Conservation (phyloP, 2,329 filamentous ascomycete genomes). For the Calonectria naviculata region DNA sequence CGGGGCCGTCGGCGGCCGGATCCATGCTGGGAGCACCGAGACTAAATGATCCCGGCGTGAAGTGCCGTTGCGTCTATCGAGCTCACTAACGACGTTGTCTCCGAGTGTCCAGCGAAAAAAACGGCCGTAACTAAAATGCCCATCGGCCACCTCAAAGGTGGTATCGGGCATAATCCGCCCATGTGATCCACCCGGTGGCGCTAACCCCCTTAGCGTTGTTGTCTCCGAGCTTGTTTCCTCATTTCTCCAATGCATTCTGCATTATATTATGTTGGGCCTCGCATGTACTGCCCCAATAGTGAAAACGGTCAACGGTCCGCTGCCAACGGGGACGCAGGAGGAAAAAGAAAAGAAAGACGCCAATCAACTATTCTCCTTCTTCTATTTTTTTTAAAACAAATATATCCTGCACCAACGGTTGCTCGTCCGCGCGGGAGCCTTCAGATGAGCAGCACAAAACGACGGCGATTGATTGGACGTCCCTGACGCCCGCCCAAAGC, state of each 20-base stretch:
- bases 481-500: background rate
- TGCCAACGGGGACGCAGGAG: background rate
- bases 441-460: background rate
- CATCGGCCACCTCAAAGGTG: background rate
- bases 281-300: background rate
- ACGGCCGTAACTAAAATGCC: background rate
- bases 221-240: background rate
- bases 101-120: background rate
- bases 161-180: slow-evolving; percentile 4
- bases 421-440: background rate
- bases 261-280: slow-evolving; percentile 2
- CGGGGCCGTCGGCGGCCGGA: background rate
- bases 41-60: background rate
- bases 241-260: background rate
- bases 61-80: background rate
- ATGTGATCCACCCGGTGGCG: background rate
- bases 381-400: background rate
- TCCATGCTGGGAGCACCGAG: background rate
- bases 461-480: background rate
- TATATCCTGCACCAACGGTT: background rate
- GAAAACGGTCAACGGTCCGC: background rate
- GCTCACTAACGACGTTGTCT: background rate
- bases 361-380: background rate
- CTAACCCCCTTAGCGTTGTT: slow-evolving; percentile 11
- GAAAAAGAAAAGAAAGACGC: background rate